Evolutionary conservation across 75 land plant genomes (phyloP).

Genomic region (Chamaecyparis obtusa): DNA sequence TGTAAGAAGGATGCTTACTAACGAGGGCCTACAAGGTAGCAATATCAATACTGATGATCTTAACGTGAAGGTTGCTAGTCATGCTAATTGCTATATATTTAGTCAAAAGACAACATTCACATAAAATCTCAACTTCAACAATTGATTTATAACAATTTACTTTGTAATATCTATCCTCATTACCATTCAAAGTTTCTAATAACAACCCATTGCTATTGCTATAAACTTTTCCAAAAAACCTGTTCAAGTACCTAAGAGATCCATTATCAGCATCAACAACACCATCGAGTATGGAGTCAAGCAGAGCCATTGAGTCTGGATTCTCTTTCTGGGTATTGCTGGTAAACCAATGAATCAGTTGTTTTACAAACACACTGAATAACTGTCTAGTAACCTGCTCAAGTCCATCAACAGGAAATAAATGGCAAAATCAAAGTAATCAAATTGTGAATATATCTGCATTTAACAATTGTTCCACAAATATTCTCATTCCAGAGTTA

Average conservation of each 20-base stretch:
- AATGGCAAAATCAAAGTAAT: not conserved
- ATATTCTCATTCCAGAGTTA: not conserved
- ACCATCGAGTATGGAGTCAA: slow-evolving; percentile 49
- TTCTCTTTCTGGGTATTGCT: slow-evolving; percentile 46
- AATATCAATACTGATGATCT: not conserved
- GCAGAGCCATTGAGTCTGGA: slow-evolving; percentile 53
- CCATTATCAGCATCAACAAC: slow-evolving; percentile 47
- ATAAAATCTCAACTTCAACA: not conserved
- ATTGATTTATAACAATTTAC: not conserved
- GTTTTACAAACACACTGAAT: slow-evolving; percentile 34
- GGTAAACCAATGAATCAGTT: slow-evolving; percentile 48
- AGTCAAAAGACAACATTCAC: not conserved
- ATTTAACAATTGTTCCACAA: not conserved
- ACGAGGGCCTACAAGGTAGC: not conserved
- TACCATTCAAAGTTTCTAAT: not conserved
- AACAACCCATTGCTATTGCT: not conserved
- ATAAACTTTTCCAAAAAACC: not conserved
- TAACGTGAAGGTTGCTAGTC: not conserved
- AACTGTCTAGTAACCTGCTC: slow-evolving; percentile 42
- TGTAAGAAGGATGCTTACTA: not conserved
- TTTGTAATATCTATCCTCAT: not conserved
- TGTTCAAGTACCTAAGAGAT: slow-evolving; percentile 26
- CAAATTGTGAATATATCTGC: not conserved
- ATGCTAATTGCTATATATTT: too few species aligned
- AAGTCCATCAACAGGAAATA: not conserved